Evolutionary conservation across 805 yeast species (phyloP), one percentile per base, ranked within the genome.

Genomic region (Candida coquimbonensis): DNA sequence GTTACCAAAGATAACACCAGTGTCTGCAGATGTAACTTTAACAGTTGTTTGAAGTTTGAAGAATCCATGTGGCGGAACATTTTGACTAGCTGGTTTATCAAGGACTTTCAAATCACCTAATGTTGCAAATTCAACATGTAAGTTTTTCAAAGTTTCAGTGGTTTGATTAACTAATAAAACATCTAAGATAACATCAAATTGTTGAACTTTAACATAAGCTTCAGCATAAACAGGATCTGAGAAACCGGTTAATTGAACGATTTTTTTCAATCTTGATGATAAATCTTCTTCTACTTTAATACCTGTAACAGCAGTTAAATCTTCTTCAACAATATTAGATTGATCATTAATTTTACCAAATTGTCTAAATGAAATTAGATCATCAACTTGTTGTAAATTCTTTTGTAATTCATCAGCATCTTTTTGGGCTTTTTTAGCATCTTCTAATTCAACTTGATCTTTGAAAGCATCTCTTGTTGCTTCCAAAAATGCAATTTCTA

Each of bases 161-260:
- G 99, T 93, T 70, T 93, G 99, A 64, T 93, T 93, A 39, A 93
- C 98, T 51, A 93, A 70, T 64, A 93, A 71, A 16, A 93, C 96
- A 58, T 95, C 99, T 55, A 93, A 74, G 0, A 89, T 89, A 57
- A 93, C 95, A 64, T 95, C 98, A 63, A 85, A 93, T 68, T 95
- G 98, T 59, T 90, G 96, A n/a, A 88, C 93, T 54, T 87, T 87
- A 54, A 93, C 87, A 60, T 85, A 87, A 0, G 97, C 99, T 69
- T 93, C 99, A 7, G 96, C 98, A 63, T 93, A 93, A 32, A 93
- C 95, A 19, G 98, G 96, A 64, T 93, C 99, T 0, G 96, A 86
- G 66, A 89, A 93, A 16, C 99, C 99, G n/a, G 99, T 91, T 54
- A 93, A 76, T 63, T 87, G 98, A 42, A 88, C 81, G 57, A 95